Evolutionary conservation across 2,329 filamentous ascomycete genomes (phyloP).

Genomic region (Aspergillus sp.): DNA sequence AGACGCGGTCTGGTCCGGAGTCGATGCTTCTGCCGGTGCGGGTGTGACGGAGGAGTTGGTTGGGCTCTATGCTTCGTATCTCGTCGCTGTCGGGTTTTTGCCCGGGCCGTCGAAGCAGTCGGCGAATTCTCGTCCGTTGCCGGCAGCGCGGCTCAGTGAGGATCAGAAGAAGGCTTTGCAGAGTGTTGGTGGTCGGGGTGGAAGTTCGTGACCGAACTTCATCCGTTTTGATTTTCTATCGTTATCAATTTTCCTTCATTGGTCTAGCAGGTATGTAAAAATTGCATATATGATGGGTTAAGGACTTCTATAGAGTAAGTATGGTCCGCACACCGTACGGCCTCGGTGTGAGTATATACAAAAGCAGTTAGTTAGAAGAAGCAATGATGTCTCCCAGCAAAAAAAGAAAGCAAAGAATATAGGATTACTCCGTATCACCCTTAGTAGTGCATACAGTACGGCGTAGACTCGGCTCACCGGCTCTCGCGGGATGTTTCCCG

Average conservation of each 20-base stretch:
- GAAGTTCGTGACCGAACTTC: constrained; percentile 8
- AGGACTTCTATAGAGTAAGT: not conserved
- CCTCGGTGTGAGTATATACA: not conserved
- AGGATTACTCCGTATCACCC: too few species aligned
- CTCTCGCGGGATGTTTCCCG: not conserved
- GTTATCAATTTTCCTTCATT: constrained; percentile 3
- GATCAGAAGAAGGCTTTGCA: constrained; percentile 43
- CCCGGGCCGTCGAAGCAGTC: constrained; percentile 18
- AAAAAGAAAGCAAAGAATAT: too few species aligned
- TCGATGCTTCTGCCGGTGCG: constrained; percentile 49
- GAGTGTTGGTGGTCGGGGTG: constrained; percentile 48
- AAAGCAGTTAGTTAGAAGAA: too few species aligned
- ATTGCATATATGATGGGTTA: not conserved
- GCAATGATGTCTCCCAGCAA: too few species aligned
- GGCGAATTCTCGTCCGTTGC: constrained; percentile 30
- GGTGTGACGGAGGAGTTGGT: constrained; percentile 55
- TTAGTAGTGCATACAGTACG: not conserved
- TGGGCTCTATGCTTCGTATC: constrained; percentile 56
- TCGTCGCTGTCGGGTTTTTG: constrained; percentile 57
- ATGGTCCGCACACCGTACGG: too few species aligned
- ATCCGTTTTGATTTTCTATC: not conserved
- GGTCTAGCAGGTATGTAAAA: not conserved
- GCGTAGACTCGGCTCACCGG: not conserved
- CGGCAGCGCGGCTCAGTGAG: constrained; percentile 37
- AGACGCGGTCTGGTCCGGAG: constrained; percentile 51